Percentiles rank a stretch among this genome's conserved stretches.
phyloP scores from a whole-genome alignment of 1,284 basidiomycete species.

The Pseudozyma sp. region DNA sequence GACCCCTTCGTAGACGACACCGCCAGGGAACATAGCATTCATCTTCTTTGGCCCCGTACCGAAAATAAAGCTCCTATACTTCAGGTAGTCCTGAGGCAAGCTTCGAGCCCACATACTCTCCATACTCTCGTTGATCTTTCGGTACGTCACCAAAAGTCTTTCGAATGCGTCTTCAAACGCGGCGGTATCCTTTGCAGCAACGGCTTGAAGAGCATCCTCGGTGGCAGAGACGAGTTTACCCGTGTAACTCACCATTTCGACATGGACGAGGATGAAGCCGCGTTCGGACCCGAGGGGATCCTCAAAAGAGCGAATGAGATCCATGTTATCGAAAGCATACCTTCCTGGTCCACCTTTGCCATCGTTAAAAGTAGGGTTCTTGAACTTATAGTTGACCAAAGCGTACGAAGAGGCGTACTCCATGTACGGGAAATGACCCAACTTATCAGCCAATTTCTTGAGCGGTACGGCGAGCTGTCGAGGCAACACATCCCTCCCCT shows the following conservation, averaged over 20 bases:
- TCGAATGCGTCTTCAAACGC: slow-evolving; percentile 56
- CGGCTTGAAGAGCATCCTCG: slow-evolving; percentile 58
- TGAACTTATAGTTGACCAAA: slow-evolving; percentile 57
- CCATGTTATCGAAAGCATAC: slow-evolving; percentile 63
- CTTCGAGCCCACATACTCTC: slow-evolving; percentile 65
- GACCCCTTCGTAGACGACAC: slow-evolving; percentile 64
- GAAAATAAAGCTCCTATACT: slow-evolving; percentile 66
- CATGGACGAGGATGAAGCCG: slow-evolving; percentile 63
- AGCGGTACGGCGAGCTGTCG: slow-evolving; percentile 57
- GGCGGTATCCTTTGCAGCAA: slow-evolving; percentile 30
- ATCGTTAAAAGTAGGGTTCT: slow-evolving; percentile 28
- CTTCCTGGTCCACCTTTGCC: slow-evolving; percentile 36
- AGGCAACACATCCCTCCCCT: slow-evolving; percentile 54
- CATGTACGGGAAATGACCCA: slow-evolving; percentile 64
- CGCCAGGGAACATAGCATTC: slow-evolving; percentile 66
- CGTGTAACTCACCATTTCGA: slow-evolving; percentile 64
- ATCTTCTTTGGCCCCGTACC: slow-evolving; percentile 62
- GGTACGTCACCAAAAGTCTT: slow-evolving; percentile 46
- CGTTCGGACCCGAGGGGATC: slow-evolving; percentile 57
- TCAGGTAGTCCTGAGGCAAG: slow-evolving; percentile 59
- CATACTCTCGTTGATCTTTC: slow-evolving; percentile 62
- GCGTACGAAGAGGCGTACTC: slow-evolving; percentile 64
- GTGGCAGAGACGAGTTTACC: slow-evolving; percentile 54
- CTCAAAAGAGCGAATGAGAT: slow-evolving; percentile 63
- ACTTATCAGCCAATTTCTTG: slow-evolving; percentile 57